Evolutionary conservation across 768 basidiomycete genomes (phyloP), one percentile per base, ranked within the genome.

Genomic region (Boletus tomentosulus): DNA sequence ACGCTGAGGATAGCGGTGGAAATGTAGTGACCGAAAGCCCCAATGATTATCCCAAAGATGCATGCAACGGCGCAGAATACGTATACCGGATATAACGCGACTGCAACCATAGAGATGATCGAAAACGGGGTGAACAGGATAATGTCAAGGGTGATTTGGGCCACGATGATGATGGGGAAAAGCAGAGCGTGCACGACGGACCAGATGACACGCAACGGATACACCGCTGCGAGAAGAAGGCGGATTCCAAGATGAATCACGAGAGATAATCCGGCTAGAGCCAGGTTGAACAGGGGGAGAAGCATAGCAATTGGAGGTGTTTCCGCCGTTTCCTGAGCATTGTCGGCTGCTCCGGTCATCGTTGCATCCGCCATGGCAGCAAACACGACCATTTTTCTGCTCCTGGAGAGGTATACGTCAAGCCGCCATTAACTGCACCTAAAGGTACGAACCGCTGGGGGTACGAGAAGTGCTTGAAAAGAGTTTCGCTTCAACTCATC

Each of bases 1-100:
- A 30, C 4, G 49, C 31, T 33, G 1, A 66, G 35, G 10, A 66
- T 50, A 3, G 47, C 2, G n/a, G 41, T 59, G 44, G 60, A 53
- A 11, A 57, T 6, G 31, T 66, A 64, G 34, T 54, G 59, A 1
- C 73, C 83, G 12, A 69, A 55, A 1, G 75, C 46, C 3, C 83
- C 83, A 1, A 84, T 42, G 19, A 75, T 16, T 10, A 66, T 68
- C 6, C 83, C 83, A 9, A 73, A 71, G 47, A 85, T 77, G 56
- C 79, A 82, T 1, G 83, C 82, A 1, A 80, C 75, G 2, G 80
- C 80, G 37, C 72, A 75, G 54, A 84, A 77, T 13, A 83, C 75
- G 57, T 84, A 85, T 33, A 83, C 48, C 0, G 83, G 83, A 45
- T 79, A 81, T 1, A 84, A 48, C 10, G 74, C 71, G 7, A 77